Conservation (phyloP, 2,329 filamentous ascomycete genomes). For the Fusarium xyrophilum region DNA sequence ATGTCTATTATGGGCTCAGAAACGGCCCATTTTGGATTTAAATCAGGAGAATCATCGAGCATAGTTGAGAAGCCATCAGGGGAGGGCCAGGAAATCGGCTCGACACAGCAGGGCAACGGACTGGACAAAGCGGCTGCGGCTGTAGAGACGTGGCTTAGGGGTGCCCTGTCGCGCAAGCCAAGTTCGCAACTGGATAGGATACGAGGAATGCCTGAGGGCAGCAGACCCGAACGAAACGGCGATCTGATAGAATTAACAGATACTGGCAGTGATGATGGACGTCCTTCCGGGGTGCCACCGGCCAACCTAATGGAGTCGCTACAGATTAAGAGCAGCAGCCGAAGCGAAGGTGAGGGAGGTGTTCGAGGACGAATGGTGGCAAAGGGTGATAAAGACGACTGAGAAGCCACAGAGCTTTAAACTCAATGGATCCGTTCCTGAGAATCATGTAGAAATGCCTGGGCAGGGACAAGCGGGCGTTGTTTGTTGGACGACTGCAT, state of each 20-base stretch:
- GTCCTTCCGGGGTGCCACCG: slow-evolving; percentile 34
- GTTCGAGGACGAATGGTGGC: slow-evolving; percentile 49
- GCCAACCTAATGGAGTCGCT: slow-evolving; percentile 44
- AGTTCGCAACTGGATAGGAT: slow-evolving; percentile 57
- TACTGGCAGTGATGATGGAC: slow-evolving; percentile 63
- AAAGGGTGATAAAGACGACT: slow-evolving; percentile 46
- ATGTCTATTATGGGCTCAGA: slow-evolving; percentile 70
- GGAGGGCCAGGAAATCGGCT: slow-evolving; percentile 53
- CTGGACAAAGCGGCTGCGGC: slow-evolving; percentile 86
- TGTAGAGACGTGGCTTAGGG: slow-evolving; percentile 89
- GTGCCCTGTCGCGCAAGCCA: slow-evolving; percentile 72
- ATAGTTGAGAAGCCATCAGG: slow-evolving; percentile 62
- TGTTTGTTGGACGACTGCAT: slow-evolving; percentile 31
- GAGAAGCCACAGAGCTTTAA: not conserved
- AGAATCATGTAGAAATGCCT: slow-evolving; percentile 5
- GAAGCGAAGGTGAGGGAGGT: slow-evolving; percentile 49
- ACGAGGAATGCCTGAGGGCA: slow-evolving; percentile 47
- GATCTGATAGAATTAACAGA: slow-evolving; percentile 78
- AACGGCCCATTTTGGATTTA: slow-evolving; percentile 64
- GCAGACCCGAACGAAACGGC: slow-evolving; percentile 51
- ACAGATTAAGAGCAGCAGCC: slow-evolving; percentile 45
- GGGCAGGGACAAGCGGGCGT: slow-evolving; percentile 15
- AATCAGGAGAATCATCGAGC: slow-evolving; percentile 45
- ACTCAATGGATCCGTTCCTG: not conserved
- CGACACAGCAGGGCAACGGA: slow-evolving; percentile 58